phyloP scores from a whole-genome alignment of 306 rosid genomes.

The Prinsepia uniflora region DNA sequence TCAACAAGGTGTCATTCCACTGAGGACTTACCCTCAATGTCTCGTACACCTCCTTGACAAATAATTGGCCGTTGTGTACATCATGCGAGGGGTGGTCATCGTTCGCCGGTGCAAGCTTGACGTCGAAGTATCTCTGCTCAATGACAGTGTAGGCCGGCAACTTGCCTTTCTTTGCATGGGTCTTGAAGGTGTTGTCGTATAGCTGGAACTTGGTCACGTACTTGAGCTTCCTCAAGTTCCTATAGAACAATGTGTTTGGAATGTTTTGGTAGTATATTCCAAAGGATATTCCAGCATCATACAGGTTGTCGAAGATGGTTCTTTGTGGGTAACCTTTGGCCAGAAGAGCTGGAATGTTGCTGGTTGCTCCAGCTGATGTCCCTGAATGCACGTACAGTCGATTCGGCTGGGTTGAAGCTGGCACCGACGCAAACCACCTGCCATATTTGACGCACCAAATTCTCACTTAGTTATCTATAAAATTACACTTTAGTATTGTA shows the following conservation, averaged over 20 bases:
- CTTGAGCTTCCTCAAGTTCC: constrained; percentile 67
- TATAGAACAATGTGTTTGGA: constrained; percentile 70
- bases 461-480: background rate
- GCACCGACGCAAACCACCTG: constrained; percentile 82
- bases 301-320: constrained; percentile 61
- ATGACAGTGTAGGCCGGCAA: constrained; percentile 60
- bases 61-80: constrained; percentile 73
- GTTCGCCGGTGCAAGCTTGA: constrained; percentile 48
- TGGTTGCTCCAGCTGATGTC: constrained; percentile 75
- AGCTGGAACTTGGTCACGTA: constrained; percentile 40
- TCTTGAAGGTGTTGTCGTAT: constrained; percentile 52
- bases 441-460: background rate
- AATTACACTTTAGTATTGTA: no score
- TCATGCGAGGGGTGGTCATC: constrained; percentile 94
- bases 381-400: constrained; percentile 80
- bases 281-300: constrained; percentile 52
- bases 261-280: constrained; percentile 77
- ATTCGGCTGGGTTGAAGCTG: constrained; percentile 84
- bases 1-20: constrained; percentile 67
- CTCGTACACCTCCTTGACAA: constrained; percentile 89
- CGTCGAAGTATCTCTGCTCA: constrained; percentile 77
- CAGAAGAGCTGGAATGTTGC: constrained; percentile 52
- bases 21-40: constrained; percentile 75
- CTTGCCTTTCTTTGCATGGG: constrained; percentile 50
- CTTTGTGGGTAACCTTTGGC: constrained; percentile 64